Evolutionary conservation across 805 yeast genomes (phyloP), one percentile per base, ranked within the genome.

Genomic region (Candida methanosorbosa): DNA sequence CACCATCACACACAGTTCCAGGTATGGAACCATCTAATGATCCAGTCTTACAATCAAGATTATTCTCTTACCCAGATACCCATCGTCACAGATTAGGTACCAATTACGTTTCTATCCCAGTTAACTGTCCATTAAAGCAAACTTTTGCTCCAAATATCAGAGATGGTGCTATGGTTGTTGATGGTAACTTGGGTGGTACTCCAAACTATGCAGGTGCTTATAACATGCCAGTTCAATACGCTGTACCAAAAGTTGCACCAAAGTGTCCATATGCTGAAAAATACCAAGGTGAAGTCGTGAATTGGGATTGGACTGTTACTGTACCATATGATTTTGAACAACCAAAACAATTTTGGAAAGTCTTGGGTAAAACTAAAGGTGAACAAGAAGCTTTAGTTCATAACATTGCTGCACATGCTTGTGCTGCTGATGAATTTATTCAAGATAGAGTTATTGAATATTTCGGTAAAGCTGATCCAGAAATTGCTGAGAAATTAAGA

Each of bases 21-120:
- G 82, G 83, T 48, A 77, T 79, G 64, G 87, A 81, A 58, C 72
- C 90, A 14, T 76, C 85, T 25, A 84, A 84, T 38, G 94, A 83
- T 54, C 94, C 94, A 3, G 90, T 83, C 24, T 66, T 83, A 51
- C 92, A 83, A 57, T 74, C 87, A 9, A 73, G 94, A 62, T 65
- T 83, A 49, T 83, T 80, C 58, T 79, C 90, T 1, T 83, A 83
- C 63, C 78, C 88, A 35, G 94, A 83, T 59, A 83, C 94, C 20
- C 90, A 81, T 54, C 78, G 94, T 58, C 81, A 83, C 64, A 72
- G 94, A 62, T 63, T 83, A 53, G 84, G 84, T 34, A 68, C 75
- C 27, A 82, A 85, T 64, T 85, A 80, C 61, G 70, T 72, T 32
- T 90, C 82, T 61, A 79, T 85, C 38, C 95, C 95, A n/a, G 87